These are phyloP conservation scores for Smittium culicis DNA, from an alignment of 371 early-diverging fungal genomes.

Conservation along the genomic window DNA sequence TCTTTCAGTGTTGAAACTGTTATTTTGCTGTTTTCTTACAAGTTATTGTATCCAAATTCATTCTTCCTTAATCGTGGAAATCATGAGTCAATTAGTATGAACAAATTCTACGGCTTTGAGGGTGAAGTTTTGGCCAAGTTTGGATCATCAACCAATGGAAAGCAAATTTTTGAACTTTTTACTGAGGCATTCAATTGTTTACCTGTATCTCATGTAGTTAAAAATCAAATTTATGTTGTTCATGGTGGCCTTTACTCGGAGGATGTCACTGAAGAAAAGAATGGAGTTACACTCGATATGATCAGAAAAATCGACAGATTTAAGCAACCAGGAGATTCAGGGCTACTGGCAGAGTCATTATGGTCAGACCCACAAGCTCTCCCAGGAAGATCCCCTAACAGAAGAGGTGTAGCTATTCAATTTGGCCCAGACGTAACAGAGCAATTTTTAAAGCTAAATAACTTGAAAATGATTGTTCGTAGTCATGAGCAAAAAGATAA, in stretches of 20 bases:
- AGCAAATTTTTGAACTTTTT: conserved; percentile 75
- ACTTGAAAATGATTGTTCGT: conserved; percentile 80
- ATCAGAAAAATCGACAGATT: conserved; percentile 80
- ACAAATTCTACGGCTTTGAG: conserved; percentile 96
- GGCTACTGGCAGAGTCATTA: conserved; percentile 83
- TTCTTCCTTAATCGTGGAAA: conserved; percentile 93
- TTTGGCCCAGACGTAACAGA: conserved; percentile 95
- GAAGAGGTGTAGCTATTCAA: conserved; percentile 87
- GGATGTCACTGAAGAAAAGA: conserved; percentile 36
- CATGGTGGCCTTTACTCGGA: conserved; percentile 95
- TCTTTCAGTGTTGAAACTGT: conserved; percentile 92
- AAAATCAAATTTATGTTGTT: conserved; percentile 84
- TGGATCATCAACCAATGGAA: conserved; percentile 35
- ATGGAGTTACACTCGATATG: conserved; percentile 79
- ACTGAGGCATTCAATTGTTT: conserved; percentile 87
- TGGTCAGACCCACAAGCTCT: conserved; percentile 92
- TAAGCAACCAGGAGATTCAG: conserved; percentile 49
- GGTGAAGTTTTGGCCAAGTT: conserved; percentile 95
- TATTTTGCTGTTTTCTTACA: conserved; percentile 81
- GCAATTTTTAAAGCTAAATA: conserved; percentile 72
- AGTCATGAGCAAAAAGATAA: conserved; percentile 93
- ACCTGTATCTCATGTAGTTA: conserved; percentile 86
- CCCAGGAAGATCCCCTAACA: conserved; percentile 63
- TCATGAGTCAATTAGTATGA: conserved; percentile 97
- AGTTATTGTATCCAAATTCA: conserved; percentile 73